Conservation (phyloP, 1,284 basidiomycete genomes). For the Ceraceosorus bombacis region DNA sequence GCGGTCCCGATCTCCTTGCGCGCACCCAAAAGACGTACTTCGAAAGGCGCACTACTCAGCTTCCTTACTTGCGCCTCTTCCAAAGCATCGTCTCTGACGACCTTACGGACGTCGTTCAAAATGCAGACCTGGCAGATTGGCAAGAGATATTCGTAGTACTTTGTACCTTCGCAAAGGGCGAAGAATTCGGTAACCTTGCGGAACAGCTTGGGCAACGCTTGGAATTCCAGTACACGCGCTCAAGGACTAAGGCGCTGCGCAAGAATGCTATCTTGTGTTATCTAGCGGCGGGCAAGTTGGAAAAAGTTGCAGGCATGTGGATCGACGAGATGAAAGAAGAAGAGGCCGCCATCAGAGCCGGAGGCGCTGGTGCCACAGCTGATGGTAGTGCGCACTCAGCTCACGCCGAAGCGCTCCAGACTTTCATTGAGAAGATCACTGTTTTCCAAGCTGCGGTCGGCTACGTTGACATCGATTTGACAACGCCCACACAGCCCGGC, state of each 20-base stretch:
- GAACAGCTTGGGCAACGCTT: slow-evolving; percentile 87
- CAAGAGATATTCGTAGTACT: slow-evolving; percentile 93
- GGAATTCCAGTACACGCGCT: slow-evolving; percentile 64
- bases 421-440: slow-evolving; percentile 92
- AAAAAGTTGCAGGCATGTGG: slow-evolving; percentile 87
- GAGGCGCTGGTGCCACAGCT: slow-evolving; percentile 9
- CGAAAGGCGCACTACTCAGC: slow-evolving; percentile 64
- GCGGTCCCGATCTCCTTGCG: slow-evolving; percentile 78
- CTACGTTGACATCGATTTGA: slow-evolving; percentile 75
- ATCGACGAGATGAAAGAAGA: slow-evolving; percentile 82
- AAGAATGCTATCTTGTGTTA: slow-evolving; percentile 82
- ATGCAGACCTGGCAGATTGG: slow-evolving; percentile 91
- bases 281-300: slow-evolving; percentile 79
- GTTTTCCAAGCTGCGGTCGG: slow-evolving; percentile 83
- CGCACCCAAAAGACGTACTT: slow-evolving; percentile 92
- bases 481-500: slow-evolving; percentile 50
- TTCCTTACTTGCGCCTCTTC: slow-evolving; percentile 87
- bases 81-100: slow-evolving; percentile 91
- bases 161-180: slow-evolving; percentile 81
- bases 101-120: slow-evolving; percentile 84
- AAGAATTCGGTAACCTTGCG: slow-evolving; percentile 76
- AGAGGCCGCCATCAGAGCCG: slow-evolving; percentile 53
- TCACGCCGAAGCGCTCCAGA: slow-evolving; percentile 80
- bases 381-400: slow-evolving; percentile 59
- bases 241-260: slow-evolving; percentile 58